Evolutionary conservation across 1,139 yeast species (phyloP), one percentile per base, ranked within the genome.

Genomic region (Candida sanyaensis): DNA sequence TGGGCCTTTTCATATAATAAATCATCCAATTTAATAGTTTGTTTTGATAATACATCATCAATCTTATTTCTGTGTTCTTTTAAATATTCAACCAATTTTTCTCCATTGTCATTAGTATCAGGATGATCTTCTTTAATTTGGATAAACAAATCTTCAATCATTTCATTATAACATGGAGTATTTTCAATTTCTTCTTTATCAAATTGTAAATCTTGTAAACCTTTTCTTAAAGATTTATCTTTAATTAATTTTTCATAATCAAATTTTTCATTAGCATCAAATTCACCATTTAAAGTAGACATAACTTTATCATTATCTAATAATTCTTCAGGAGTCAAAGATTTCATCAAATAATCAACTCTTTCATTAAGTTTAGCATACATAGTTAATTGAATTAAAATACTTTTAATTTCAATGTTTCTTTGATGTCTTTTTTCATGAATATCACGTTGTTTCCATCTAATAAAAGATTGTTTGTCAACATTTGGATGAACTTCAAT

Each of bases 401-500:
- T 75, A 30, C 88, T 83, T 53, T 81, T 82, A 63, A 91, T 86
- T 59, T 92, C 93, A 37, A 73, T 65, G 61, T 88, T 88, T 64
- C 96, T 73, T 63, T 88, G 89, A 41, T 78, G 81, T 52, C 99
- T 84, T 68, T 92, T 87, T 63, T 92, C 97, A 64, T 93, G 99
- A 55, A 95, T 93, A 60, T 92, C 97, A 62, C 96, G 86, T 69
- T 95, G 99, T 64, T 91, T 93, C 99, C 98, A 93, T 53, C 84
- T 83, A 59, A 95, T 89, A 59, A 95, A 92, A 1, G 98, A 91
- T 44, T 75, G 76, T 65, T 95, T 95, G 68, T 95, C 99, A 31
- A 95, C 99, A 62, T 95, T 95, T 50, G 99, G 99, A 65, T 95
- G 99, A 8, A 92, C 99, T 62, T 93, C 99, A 43, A 92, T 77